Evolutionary conservation across 768 basidiomycete genomes (phyloP), one percentile per base, ranked within the genome.

Genomic region (Psilocybe tampanensis): DNA sequence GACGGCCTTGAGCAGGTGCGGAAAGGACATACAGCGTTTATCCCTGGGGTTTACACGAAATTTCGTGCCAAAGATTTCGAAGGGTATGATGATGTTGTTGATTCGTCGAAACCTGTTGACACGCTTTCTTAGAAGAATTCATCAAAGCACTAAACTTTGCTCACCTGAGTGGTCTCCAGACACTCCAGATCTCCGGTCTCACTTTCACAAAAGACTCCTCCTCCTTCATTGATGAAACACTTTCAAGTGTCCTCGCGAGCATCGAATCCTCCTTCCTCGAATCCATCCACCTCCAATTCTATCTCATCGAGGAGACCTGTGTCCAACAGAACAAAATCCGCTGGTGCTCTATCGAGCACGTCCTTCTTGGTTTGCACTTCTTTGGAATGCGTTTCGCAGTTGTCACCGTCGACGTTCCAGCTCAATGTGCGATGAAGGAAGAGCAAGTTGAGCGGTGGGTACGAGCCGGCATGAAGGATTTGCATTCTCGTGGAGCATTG

Each of bases 211-310:
- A 54, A 18, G 9, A 24, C 8, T 13, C 26, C 17, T 48, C 54
- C 9, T 8, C 33, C 22, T 36, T 66, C n/a, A n/a, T n/a, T n/a
- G 61, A 65, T 33, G 48, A 45, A 5, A 48, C 42, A 29, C 59
- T 70, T 11, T 47, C 64, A 3, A 13, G 5, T 7, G 53, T 69
- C 29, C 64, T 71, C 8, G 44, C 56, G 12, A 55, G 60, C 17
- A 56, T 71, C 47, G 70, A 71, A 36, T 68, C 70, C 1, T 63
- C 68, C 2, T 71, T 66, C 55, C 61, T 71, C 33, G 59, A 63
- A 33, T 36, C 58, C 21, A 32, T 71, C 23, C 49, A 62, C 4
- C 47, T 66, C 21, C 36, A 50, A 2, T 59, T 68, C 44, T 26
- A 19, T 18, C 44, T 65, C 19, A 43, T 49, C 0, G 5, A 8